These are phyloP conservation scores for Fonsecaea erecta DNA, from an alignment of 2,329 filamentous ascomycete species.

Conservation along the genomic window DNA sequence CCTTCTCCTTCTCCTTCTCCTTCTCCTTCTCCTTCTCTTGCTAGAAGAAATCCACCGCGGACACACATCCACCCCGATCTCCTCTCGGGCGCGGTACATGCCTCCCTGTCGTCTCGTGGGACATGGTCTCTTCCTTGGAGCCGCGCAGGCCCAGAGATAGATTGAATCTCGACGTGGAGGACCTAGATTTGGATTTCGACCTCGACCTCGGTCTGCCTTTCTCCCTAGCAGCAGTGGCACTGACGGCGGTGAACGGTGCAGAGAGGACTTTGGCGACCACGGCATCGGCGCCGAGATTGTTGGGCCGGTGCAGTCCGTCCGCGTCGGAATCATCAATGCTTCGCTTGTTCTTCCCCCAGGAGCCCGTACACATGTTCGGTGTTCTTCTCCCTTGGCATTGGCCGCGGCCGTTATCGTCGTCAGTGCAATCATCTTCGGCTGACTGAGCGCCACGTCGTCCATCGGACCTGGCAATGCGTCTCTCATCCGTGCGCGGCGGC, in stretches of 20 bases:
- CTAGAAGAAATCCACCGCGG: conserved; percentile 23
- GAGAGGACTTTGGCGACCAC: conserved; percentile 9
- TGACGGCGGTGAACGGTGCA: conserved; percentile 6
- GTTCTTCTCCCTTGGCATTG: not conserved
- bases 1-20: no score
- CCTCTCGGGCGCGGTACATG: conserved; percentile 26
- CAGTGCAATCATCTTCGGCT: not conserved
- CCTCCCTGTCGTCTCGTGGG: conserved; percentile 1
- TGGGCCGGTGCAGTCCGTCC: no score
- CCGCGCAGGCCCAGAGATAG: conserved; percentile 1
- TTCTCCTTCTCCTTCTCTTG: no score
- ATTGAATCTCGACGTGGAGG: conserved; percentile 11
- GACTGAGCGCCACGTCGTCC: not conserved
- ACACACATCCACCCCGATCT: conserved; percentile 16
- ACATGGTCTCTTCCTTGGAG: not conserved
- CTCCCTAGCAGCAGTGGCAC: not conserved
- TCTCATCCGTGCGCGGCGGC: not conserved
- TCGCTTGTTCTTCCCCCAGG: conserved; percentile 15
- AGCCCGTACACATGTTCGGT: conserved; percentile 16
- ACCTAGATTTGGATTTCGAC: conserved; percentile 17
- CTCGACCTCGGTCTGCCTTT: conserved; percentile 8
- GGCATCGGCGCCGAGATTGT: not conserved
- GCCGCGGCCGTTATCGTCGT: not conserved
- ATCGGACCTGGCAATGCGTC: not conserved
- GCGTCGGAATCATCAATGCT: not conserved